Conservation (phyloP, 345 rosid species). For the Xanthoceras sorbifolium region DNA sequence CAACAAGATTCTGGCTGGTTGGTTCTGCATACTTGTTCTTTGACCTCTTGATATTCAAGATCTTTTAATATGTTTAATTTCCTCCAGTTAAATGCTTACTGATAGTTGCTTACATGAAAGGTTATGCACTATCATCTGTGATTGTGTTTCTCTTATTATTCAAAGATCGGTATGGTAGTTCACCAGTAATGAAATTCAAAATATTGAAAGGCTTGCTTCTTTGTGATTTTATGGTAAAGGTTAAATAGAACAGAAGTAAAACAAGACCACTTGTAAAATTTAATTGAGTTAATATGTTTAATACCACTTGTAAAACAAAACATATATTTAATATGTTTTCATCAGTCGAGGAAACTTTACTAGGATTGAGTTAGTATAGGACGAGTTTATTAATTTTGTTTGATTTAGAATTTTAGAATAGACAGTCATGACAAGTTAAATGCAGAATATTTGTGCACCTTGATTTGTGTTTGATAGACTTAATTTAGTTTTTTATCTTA, state of each 20-base stretch:
- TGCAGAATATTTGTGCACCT: background rate
- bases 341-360: background rate
- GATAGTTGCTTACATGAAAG: background rate
- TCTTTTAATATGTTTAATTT: background rate
- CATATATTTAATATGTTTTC: no score
- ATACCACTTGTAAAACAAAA: no score
- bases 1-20: conserved; percentile 91
- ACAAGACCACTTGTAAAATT: background rate
- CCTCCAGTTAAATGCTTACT: background rate
- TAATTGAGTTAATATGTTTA: no score
- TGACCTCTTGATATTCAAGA: background rate
- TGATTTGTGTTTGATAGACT: background rate
- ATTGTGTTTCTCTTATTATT: background rate
- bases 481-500: background rate
- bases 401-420: background rate
- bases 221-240: background rate
- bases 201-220: background rate
- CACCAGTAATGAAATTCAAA: background rate
- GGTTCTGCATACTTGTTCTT: conserved; percentile 34
- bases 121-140: background rate
- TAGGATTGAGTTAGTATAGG: background rate
- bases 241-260: background rate
- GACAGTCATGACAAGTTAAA: background rate
- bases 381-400: background rate
- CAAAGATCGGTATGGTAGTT: background rate